Percentiles rank a stretch among this genome's conserved stretches.
Conservation (phyloP, 768 basidiomycete genomes). For the Rhodosporidiobolus sp. region DNA sequence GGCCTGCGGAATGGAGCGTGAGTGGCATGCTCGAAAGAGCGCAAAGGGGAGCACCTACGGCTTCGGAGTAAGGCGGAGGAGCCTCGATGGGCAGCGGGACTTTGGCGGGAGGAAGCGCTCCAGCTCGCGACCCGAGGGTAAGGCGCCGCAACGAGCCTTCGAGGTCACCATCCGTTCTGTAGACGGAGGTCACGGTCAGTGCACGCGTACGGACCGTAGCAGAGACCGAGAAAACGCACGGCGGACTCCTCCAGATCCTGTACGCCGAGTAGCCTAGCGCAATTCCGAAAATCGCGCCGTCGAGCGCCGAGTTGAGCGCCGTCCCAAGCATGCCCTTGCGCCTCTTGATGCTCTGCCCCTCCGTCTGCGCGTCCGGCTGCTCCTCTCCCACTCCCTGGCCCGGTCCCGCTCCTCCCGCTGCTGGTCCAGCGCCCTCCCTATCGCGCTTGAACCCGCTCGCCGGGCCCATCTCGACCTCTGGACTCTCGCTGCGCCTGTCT, state of each 20-base stretch:
- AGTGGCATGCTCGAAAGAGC: no score
- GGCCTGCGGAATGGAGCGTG: neutral
- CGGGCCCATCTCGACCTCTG: neutral
- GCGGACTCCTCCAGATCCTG: conserved; percentile 16
- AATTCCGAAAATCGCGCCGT: conserved; percentile 13
- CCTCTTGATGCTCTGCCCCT: neutral
- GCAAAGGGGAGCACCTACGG: neutral
- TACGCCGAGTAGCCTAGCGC: conserved; percentile 22
- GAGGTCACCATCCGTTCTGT: conserved; percentile 7
- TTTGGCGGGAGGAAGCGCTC: neutral
- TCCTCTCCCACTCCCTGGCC: neutral
- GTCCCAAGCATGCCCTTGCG: conserved; percentile 10
- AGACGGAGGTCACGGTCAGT: neutral
- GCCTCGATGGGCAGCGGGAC: neutral
- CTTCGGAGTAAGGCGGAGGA: conserved; percentile 17
- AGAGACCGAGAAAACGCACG: neutral
- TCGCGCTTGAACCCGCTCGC: conserved; percentile 3
- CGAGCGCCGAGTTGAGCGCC: conserved; percentile 13
- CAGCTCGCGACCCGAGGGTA: no score
- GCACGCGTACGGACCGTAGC: no score
- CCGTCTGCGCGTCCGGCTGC: neutral
- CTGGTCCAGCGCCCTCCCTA: neutral
- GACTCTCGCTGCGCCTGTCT: neutral
- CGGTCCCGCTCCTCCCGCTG: neutral
- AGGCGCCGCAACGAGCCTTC: neutral